Conservation (phyloP, 2,329 filamentous ascomycete species). For the Phaeoacremonium minimum region DNA sequence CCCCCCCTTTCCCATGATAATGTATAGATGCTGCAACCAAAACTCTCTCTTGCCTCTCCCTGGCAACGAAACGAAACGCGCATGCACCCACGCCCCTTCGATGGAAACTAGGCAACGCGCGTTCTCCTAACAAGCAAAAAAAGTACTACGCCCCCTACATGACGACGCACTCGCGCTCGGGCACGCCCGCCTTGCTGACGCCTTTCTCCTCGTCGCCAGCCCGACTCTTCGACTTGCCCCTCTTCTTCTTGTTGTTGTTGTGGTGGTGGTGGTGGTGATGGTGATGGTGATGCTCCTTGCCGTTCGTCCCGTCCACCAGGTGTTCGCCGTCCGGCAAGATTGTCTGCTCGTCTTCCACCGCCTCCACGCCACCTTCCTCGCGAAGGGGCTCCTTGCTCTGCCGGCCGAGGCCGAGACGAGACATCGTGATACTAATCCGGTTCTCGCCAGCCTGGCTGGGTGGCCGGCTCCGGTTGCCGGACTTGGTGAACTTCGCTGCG, state of each 20-base stretch:
- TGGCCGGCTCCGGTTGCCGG: constrained; percentile 47
- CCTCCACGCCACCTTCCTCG: constrained; percentile 15
- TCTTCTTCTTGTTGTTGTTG: constrained; percentile 26
- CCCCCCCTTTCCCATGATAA: background rate
- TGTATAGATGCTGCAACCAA: background rate
- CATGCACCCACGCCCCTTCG: too few relatives aligned
- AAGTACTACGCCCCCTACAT: constrained; percentile 29
- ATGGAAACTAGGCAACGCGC: too few relatives aligned
- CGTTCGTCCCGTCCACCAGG: constrained; percentile 16
- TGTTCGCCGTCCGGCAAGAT: constrained; percentile 7
- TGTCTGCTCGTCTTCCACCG: constrained; percentile 9
- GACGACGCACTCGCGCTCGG: constrained; percentile 43
- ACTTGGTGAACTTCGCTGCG: constrained; percentile 47
- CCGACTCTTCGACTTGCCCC: constrained; percentile 28
- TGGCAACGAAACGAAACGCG: background rate
- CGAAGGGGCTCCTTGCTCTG: constrained; percentile 44
- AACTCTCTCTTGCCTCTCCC: background rate
- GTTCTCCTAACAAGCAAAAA: background rate
- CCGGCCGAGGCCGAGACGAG: constrained; percentile 47
- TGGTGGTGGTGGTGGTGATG: constrained; percentile 22
- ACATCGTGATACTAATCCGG: constrained; percentile 54
- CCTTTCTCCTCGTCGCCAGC: constrained; percentile 26
- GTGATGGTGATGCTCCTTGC: constrained; percentile 16
- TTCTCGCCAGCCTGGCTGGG: constrained; percentile 55
- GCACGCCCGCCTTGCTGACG: constrained; percentile 25